Base-by-base conservation (phyloP, 371 early-diverging fungal genomes). In the Choanephora cucurbitarum region DNA sequence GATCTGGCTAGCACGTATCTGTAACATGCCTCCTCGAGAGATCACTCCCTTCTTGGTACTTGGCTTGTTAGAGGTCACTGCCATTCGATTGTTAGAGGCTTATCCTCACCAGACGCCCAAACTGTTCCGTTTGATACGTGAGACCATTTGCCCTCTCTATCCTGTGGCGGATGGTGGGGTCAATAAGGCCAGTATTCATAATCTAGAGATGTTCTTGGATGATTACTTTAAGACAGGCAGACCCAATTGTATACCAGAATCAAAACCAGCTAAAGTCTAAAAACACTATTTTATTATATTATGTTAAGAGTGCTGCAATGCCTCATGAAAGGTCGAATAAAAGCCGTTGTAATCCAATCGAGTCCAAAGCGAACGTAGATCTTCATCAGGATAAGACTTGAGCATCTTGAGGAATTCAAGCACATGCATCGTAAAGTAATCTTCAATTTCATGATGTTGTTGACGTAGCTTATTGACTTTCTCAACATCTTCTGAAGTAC, bases 271-370 rank as follows among this genome's bases (percentile, higher is more conserved):
- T n/a, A 23, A n/a, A 39, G 5, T 11, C 9, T 43, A 43, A 43
- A 6, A 1, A 18, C 18, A 9, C 10, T 32, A 32, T 21, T 45
- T 19, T 32, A 28, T 28, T 28, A 28, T 28, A n/a, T n/a, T n/a
- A n/a, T n/a, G n/a, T n/a, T n/a, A n/a, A n/a, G n/a, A n/a, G n/a
- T n/a, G n/a, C n/a, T n/a, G n/a, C n/a, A 28, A 7, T 28, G 28
- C 28, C 28, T 44, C 24, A 24, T 59, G 3, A 21, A 54, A 60
- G 8, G n/a, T 18, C 22, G 74, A 63, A 60, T 89, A 89, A 59
- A 82, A 81, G 55, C 84, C 85, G 66, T 94, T 95, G 64, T 89
- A 95, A 64, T 95, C 86, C 42, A 93, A 70, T 1, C 93, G 78
- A 15, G 69, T 89, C 69, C 60, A 83, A 67, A 69, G 84, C 62